These are phyloP conservation scores for Cucurbita moschata DNA, from an alignment of 306 rosid species.

Conservation along the genomic window DNA sequence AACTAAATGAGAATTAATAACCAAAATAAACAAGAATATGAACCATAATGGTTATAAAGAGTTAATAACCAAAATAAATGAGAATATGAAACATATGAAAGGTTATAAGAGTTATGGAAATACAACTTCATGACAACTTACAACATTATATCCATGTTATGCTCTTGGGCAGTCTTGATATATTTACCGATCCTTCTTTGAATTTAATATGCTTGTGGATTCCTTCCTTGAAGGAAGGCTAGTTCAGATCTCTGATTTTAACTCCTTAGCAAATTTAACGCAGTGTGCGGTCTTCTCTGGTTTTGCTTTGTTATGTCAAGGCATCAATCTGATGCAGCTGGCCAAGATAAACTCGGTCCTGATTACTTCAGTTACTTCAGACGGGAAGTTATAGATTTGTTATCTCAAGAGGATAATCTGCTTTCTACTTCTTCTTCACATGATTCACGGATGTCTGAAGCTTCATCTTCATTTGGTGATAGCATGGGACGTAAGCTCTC, in stretches of 20 bases:
- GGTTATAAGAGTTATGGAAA: no score
- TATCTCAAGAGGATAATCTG: constrained; percentile 34
- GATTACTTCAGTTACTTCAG: constrained; percentile 63
- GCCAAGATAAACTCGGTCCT: constrained; percentile 36
- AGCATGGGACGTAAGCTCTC: constrained; percentile 35
- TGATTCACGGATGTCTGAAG: constrained; percentile 14
- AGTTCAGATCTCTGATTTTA: not conserved
- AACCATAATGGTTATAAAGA: no score
- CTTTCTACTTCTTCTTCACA: constrained; percentile 17
- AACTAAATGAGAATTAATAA: no score
- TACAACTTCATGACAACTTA: no score
- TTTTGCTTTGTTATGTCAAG: constrained; percentile 45
- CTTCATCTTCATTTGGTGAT: constrained; percentile 25
- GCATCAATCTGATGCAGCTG: constrained; percentile 19
- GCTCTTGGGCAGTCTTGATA: not conserved
- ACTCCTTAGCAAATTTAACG: constrained; percentile 3
- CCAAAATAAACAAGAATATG: no score
- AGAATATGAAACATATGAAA: no score
- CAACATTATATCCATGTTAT: not conserved
- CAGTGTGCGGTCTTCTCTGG: constrained; percentile 20
- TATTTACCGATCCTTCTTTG: not conserved
- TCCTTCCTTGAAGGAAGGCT: not conserved
- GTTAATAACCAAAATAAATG: no score
- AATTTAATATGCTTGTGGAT: not conserved
- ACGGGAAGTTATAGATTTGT: constrained; percentile 24